These are phyloP conservation scores for Acer yangbiense DNA, from an alignment of 345 rosid genomes.

Conservation along the genomic window DNA sequence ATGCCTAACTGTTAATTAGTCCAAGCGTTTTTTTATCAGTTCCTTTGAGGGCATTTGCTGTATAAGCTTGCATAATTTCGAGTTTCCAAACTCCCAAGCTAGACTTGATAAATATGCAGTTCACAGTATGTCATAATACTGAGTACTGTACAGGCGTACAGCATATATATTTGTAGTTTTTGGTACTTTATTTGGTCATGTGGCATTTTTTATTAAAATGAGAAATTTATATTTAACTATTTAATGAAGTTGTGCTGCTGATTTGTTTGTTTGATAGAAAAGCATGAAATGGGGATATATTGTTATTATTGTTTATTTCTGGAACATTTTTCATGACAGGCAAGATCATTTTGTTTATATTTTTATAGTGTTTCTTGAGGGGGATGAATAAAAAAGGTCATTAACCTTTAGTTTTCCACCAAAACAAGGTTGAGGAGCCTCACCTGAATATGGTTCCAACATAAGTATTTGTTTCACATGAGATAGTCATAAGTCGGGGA, in stretches of 20 bases:
- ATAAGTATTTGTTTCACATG: background rate
- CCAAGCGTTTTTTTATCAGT: background rate
- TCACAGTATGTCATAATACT: background rate
- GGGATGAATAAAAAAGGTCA: conserved; percentile 1
- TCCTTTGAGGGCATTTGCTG: background rate
- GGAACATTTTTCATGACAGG: background rate
- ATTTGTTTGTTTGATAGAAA: background rate
- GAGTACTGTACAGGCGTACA: background rate
- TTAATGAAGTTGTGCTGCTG: background rate
- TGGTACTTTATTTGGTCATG: background rate
- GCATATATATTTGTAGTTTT: background rate
- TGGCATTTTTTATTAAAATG: background rate
- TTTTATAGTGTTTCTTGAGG: background rate
- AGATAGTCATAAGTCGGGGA: background rate
- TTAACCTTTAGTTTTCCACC: background rate
- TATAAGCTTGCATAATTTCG: background rate
- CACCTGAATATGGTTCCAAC: background rate
- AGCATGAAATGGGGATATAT: background rate
- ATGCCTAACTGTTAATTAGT: background rate
- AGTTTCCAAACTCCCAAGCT: background rate
- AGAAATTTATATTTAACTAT: background rate
- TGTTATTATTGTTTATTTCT: background rate
- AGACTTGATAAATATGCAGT: background rate
- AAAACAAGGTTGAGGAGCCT: background rate
- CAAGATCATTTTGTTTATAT: background rate